Conservation (phyloP, 768 basidiomycete genomes). For the Mycena vulgaris region DNA sequence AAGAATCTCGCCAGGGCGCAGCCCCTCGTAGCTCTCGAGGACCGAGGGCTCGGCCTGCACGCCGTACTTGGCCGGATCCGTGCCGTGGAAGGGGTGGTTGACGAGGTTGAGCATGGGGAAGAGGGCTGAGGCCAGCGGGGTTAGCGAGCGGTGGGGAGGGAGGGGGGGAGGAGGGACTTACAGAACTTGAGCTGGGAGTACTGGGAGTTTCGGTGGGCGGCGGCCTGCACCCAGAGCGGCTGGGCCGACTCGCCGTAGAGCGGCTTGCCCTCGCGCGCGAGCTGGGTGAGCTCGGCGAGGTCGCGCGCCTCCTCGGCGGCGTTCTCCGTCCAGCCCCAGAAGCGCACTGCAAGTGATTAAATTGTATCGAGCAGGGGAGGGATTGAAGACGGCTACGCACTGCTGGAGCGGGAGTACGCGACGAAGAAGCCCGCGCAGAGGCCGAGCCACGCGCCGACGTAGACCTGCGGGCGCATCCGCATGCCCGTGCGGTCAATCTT, state of each 20-base stretch:
- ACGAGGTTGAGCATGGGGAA: slow-evolving; percentile 91
- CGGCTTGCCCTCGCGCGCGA: slow-evolving; percentile 83
- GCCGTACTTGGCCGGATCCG: slow-evolving; percentile 86
- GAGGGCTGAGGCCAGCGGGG: slow-evolving; percentile 13
- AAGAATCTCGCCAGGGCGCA: slow-evolving; percentile 32
- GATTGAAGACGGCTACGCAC: slow-evolving; percentile 65
- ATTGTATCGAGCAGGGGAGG: background rate
- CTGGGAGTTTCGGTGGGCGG: slow-evolving; percentile 89
- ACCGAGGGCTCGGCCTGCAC: slow-evolving; percentile 50
- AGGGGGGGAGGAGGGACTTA: slow-evolving; percentile 55
- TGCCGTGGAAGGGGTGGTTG: slow-evolving; percentile 90
- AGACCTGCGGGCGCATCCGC: slow-evolving; percentile 55
- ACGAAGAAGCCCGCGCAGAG: slow-evolving; percentile 93
- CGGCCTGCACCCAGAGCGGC: slow-evolving; percentile 87
- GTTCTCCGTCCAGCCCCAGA: slow-evolving; percentile 97
- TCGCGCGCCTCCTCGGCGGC: slow-evolving; percentile 86
- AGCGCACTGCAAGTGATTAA: slow-evolving; percentile 71
- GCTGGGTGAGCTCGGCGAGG: slow-evolving; percentile 81
- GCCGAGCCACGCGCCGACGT: slow-evolving; percentile 82
- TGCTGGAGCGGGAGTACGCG: slow-evolving; percentile 91
- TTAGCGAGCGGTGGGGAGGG: background rate
- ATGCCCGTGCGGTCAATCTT: slow-evolving; percentile 63
- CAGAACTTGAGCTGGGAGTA: slow-evolving; percentile 96
- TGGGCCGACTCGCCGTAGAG: slow-evolving; percentile 89
- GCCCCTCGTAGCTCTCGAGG: slow-evolving; percentile 30